Base-by-base conservation (phyloP, 106 monocot genomes). In the Dioscorea alata region DNA sequence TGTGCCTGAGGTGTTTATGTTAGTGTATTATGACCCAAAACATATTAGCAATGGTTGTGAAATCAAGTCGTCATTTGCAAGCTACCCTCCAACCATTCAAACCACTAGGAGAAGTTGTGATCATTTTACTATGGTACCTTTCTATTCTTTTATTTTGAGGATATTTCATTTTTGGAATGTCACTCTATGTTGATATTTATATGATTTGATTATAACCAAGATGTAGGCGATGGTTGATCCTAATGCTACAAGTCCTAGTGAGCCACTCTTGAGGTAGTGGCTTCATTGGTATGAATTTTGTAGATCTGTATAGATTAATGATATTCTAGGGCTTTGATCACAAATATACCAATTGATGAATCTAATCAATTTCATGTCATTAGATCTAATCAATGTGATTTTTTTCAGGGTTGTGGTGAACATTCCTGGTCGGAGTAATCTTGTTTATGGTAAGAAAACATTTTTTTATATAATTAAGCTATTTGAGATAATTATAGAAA, bases 51-150 rank as follows among this genome's bases (percentile, higher is more conserved):
- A 78, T 51, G 71, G 77, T 16, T 71, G 57, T 23, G 23, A 56
- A 16, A 48, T 78, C n/a, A 24, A 50, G 20, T 71, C 77, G 19
- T 65, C 77, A 2, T 18, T 49, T 18, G 71, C 77, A 24, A 50
- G 15, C 49, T 35, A 78, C 25, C 56, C 64, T 7, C 71, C 77
- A 4, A 15, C 21, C 0, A 32, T 78, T n/a, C 16, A 20, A 4
- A 66, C 71, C 66, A 12, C 14, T 14, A 31, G 65, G 3, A 25
- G 19, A 13, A 20, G 6, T 50, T 23, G 25, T 19, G 64, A 69
- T 20, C 66, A 67, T 25, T 78, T 59, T 31, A 78, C 77, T 16
- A 33, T 78, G 77, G 77, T 78, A 21, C 33, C 56, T 59, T 18
- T 12, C 1, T 21, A 12, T 22, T 4, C 12, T 6, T 9, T 14